Conservation (phyloP, 352 stramenopile species). For the Blastocystis sp. region DNA sequence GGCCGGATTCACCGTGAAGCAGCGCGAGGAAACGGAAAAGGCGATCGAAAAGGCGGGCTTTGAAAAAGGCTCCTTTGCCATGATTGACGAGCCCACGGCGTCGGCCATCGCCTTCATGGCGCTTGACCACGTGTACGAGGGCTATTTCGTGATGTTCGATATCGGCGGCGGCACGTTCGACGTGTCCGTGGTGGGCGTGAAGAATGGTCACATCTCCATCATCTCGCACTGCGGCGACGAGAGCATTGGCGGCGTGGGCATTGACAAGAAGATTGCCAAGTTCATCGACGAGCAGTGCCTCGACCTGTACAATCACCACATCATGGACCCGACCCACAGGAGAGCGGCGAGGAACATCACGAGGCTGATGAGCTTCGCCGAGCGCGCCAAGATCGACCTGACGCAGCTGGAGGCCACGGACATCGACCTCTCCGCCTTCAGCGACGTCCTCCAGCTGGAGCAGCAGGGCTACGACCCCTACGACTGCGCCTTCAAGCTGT, state of each 20-base stretch:
- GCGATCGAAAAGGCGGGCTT: background rate
- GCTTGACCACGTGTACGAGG: slow-evolving; percentile 74
- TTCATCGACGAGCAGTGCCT: background rate
- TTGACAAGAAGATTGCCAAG: slow-evolving; percentile 79
- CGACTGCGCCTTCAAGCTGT: background rate
- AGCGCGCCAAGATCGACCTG: background rate
- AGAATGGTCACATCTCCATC: background rate
- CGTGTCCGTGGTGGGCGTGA: slow-evolving; percentile 80
- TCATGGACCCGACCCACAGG: background rate
- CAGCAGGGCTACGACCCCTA: no score
- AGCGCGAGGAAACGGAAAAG: background rate
- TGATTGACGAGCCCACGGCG: slow-evolving; percentile 77
- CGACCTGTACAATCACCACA: background rate
- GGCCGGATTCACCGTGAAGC: background rate
- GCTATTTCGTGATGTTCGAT: slow-evolving; percentile 86
- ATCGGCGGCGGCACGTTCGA: slow-evolving; percentile 88
- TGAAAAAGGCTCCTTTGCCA: background rate
- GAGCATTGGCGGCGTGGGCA: slow-evolving; percentile 97
- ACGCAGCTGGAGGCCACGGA: background rate
- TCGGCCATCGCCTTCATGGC: slow-evolving; percentile 83
- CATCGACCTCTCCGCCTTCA: background rate
- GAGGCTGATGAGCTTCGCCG: background rate
- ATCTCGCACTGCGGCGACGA: slow-evolving; percentile 97
- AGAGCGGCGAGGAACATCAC: background rate
- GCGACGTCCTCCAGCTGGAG: background rate